These are phyloP conservation scores for Tubosaeta sp. DNA, from an alignment of 768 basidiomycete genomes.

Conservation along the genomic window DNA sequence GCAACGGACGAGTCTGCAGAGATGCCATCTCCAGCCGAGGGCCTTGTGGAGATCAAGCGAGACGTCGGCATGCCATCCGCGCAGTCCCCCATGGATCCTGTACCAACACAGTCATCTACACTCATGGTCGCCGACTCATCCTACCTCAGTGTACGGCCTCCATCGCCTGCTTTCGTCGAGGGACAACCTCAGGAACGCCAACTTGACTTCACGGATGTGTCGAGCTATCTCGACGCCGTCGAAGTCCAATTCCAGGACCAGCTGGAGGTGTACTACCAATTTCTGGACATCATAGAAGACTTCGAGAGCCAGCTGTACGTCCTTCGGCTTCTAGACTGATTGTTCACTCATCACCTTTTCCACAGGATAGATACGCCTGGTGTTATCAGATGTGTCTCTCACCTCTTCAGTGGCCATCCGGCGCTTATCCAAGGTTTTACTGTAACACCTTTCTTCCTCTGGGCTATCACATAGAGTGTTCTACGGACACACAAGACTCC, in stretches of 20 bases:
- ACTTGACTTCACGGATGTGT: conserved; percentile 58
- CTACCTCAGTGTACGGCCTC: conserved; percentile 12
- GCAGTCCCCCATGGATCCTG: conserved; percentile 9
- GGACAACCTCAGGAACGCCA: conserved; percentile 36
- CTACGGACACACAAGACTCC: conserved; percentile 56
- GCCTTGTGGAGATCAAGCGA: conserved; percentile 14
- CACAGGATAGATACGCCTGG: conserved; percentile 94
- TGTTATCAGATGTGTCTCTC: conserved; percentile 92
- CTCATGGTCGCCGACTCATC: conserved; percentile 11
- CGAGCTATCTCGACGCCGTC: conserved; percentile 62
- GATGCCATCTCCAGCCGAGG: conserved; percentile 7
- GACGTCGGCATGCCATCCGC: conserved; percentile 24
- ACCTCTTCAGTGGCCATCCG: conserved; percentile 88
- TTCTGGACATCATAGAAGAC: conserved; percentile 71
- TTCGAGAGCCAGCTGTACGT: conserved; percentile 62
- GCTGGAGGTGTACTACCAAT: conserved; percentile 62
- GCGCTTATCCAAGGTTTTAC: conserved; percentile 93
- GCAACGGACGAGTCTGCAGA: conserved; percentile 8
- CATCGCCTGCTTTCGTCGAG: conserved; percentile 21
- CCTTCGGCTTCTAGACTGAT: background rate
- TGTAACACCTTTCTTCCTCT: conserved; percentile 95
- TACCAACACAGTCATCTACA: conserved; percentile 8
- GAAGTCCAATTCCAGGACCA: conserved; percentile 55
- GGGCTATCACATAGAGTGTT: conserved; percentile 90
- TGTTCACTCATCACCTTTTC: background rate